Conservation (phyloP, 2,329 filamentous ascomycete species). For the Thermothelomyces thermophilus region DNA sequence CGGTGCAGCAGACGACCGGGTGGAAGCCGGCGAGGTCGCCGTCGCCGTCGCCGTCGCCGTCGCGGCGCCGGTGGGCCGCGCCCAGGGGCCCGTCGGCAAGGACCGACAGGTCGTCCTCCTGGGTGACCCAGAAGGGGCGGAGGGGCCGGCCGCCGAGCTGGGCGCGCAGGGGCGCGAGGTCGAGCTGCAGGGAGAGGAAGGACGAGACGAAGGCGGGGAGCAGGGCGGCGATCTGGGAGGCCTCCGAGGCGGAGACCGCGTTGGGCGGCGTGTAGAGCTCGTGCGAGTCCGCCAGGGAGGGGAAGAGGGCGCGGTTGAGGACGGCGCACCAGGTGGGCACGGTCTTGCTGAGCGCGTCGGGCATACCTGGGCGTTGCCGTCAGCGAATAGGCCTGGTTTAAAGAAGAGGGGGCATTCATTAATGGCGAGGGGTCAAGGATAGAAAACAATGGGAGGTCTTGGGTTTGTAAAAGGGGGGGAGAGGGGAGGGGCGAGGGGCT, state of each 20-base stretch:
- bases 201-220: constrained; percentile 49
- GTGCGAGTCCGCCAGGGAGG: constrained; percentile 48
- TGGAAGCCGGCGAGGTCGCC: too few relatives aligned
- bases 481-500: neutral
- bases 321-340: constrained; percentile 91
- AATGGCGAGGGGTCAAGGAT: neutral
- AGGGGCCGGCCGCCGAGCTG: constrained; percentile 62
- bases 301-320: constrained; percentile 73
- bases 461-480: neutral
- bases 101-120: constrained; percentile 26
- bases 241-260: constrained; percentile 67
- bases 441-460: too few relatives aligned
- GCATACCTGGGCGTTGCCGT: constrained; percentile 56
- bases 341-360: constrained; percentile 89
- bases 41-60: too few relatives aligned
- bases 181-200: constrained; percentile 51
- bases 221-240: constrained; percentile 65
- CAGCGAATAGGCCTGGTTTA: neutral
- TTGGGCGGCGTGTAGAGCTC: constrained; percentile 64
- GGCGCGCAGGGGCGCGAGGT: constrained; percentile 46
- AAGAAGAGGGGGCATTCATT: neutral
- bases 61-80: too few relatives aligned
- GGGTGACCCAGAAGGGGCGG: constrained; percentile 73
- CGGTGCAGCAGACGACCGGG: constrained; percentile 77
- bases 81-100: constrained; percentile 33